Evolutionary conservation across 345 rosid genomes (phyloP).

Genomic region (Lepidium didymum): DNA sequence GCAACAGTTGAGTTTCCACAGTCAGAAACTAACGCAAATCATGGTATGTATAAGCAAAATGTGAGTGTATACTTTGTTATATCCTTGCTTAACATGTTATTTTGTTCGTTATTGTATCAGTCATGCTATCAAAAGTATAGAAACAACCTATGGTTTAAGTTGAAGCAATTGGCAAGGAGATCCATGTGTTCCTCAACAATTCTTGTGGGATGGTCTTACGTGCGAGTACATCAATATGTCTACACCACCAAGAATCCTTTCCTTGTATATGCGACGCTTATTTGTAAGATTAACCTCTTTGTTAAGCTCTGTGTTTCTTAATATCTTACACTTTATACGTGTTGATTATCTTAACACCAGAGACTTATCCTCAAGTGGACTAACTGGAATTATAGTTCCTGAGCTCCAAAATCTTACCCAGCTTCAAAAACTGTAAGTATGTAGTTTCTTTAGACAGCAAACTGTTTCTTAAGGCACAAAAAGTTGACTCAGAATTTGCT

Average conservation of each 20-base stretch:
- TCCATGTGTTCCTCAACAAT: constrained; percentile 46
- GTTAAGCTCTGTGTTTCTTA: background rate
- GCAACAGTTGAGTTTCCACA: constrained; percentile 4
- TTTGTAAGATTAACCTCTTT: background rate
- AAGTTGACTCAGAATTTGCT: background rate
- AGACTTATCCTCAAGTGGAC: constrained; percentile 36
- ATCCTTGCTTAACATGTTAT: background rate
- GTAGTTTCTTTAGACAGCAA: background rate
- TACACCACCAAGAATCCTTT: constrained; percentile 27
- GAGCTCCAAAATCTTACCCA: constrained; percentile 28
- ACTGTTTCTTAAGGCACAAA: background rate
- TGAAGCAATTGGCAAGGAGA: constrained; percentile 58
- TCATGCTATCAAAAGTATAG: constrained; percentile 37
- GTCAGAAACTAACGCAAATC: constrained; percentile 10
- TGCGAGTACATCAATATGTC: constrained; percentile 25
- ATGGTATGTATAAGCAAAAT: background rate
- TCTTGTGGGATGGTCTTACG: constrained; percentile 43
- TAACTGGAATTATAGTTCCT: constrained; percentile 28
- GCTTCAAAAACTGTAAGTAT: constrained; percentile 40
- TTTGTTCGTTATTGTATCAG: background rate
- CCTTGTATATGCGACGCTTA: constrained; percentile 16
- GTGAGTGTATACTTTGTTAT: background rate
- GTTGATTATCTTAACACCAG: constrained; percentile 10
- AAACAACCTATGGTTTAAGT: constrained; percentile 26
- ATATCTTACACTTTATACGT: background rate